A percentile compares a stretch with the other conserved stretches of the same genome.
These are phyloP conservation scores for Tetraselmis chui DNA, from an alignment of 139 green algal species.

Conservation along the genomic window DNA sequence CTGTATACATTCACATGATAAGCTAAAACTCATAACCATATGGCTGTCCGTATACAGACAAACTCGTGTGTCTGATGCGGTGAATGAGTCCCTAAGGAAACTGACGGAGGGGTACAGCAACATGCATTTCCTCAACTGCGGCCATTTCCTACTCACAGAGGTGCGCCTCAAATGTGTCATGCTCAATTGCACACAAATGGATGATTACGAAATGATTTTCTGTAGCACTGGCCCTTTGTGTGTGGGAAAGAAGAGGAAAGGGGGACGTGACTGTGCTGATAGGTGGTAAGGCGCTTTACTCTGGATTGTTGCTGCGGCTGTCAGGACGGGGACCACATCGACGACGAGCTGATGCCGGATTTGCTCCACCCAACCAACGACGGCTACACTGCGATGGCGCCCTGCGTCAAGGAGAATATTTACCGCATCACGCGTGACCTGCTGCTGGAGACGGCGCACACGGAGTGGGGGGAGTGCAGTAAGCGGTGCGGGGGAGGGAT, in stretches of 20 bases:
- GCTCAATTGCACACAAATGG: too few relatives aligned
- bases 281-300: too few relatives aligned
- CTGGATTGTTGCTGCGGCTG: too few relatives aligned
- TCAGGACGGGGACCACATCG: neutral
- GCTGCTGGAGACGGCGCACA: neutral
- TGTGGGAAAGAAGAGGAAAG: too few relatives aligned
- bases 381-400: neutral
- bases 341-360: neutral
- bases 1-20: too few relatives aligned
- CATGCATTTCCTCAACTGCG: neutral
- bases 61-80: neutral
- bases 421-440: neutral
- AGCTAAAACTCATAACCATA: too few relatives aligned
- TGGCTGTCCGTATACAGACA: too few relatives aligned
- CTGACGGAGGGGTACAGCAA: neutral
- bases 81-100: neutral
- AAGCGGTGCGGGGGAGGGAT: neutral
- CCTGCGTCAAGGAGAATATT: neutral
- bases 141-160: neutral
- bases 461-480: neutral
- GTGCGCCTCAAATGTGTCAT: too few relatives aligned
- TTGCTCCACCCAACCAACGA: neutral
- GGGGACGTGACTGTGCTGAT: too few relatives aligned
- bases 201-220: too few relatives aligned
- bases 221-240: too few relatives aligned